Percentiles rank a stretch among this genome's conserved stretches.
Evolutionary conservation across 129 eudicot genomes (phyloP).

Genomic region (Silybum marianum): DNA sequence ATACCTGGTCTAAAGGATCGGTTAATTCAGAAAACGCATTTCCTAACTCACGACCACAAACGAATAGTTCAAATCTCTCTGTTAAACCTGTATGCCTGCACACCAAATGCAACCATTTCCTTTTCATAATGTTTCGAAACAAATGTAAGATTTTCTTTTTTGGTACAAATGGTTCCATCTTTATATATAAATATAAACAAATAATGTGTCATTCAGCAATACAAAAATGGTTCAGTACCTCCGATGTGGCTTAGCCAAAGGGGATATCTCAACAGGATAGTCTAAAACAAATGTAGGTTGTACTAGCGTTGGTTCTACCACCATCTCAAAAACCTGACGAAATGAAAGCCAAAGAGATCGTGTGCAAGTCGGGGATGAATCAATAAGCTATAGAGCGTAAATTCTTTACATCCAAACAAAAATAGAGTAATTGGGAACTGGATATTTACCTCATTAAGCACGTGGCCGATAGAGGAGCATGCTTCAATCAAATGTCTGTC

Average conservation of each 20-base stretch:
- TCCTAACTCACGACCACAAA: slow-evolving; percentile 97
- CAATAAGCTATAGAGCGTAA: neutral
- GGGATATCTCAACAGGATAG: slow-evolving; percentile 94
- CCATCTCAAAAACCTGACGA: slow-evolving; percentile 80
- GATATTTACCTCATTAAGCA: slow-evolving; percentile 78
- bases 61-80: slow-evolving; percentile 93
- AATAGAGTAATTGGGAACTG: neutral
- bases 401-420: neutral
- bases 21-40: slow-evolving; percentile 97
- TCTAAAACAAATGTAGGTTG: slow-evolving; percentile 96
- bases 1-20: slow-evolving; percentile 98
- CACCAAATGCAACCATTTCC: neutral
- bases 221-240: slow-evolving; percentile 44
- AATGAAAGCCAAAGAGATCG: neutral
- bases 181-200: neutral
- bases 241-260: slow-evolving; percentile 95
- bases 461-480: slow-evolving; percentile 78
- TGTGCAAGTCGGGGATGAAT: neutral
- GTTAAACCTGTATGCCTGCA: slow-evolving; percentile 81
- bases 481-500: slow-evolving; percentile 57
- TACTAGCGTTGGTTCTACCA: slow-evolving; percentile 77
- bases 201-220: neutral
- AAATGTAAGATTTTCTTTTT: neutral
- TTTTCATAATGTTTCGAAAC: neutral
- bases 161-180: neutral